These are phyloP conservation scores for Starmerella lactis-condensi DNA, from an alignment of 805 yeast species.

Conservation along the genomic window DNA sequence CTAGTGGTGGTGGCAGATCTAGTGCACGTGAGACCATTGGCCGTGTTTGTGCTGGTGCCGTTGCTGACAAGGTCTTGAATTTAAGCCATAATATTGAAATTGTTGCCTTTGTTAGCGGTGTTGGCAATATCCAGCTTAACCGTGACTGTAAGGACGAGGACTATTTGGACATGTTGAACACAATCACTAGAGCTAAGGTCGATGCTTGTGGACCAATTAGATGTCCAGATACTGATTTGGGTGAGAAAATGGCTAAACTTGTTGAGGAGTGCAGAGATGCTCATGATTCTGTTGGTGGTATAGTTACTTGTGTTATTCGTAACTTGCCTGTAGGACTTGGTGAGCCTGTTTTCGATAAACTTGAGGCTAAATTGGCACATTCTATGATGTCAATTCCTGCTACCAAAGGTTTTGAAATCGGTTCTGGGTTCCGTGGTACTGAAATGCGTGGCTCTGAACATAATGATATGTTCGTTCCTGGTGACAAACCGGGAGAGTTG, in stretches of 20 bases:
- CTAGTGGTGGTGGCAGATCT: slow-evolving; percentile 95
- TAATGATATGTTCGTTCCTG: slow-evolving; percentile 59
- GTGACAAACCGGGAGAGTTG: slow-evolving; percentile 38
- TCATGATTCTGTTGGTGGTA: slow-evolving; percentile 91
- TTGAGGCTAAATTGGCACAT: slow-evolving; percentile 89
- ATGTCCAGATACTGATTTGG: slow-evolving; percentile 64
- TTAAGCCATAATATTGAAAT: slow-evolving; percentile 73
- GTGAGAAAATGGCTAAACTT: slow-evolving; percentile 64
- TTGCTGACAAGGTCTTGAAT: slow-evolving; percentile 77
- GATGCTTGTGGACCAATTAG: slow-evolving; percentile 80
- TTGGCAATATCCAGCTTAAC: slow-evolving; percentile 63
- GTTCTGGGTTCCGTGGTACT: slow-evolving; percentile 88
- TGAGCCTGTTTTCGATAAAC: slow-evolving; percentile 92
- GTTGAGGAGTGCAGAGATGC: slow-evolving; percentile 74
- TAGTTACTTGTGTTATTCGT: slow-evolving; percentile 90
- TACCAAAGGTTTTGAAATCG: slow-evolving; percentile 93
- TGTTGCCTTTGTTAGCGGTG: slow-evolving; percentile 90
- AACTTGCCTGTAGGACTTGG: slow-evolving; percentile 92
- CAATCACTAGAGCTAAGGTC: slow-evolving; percentile 72
- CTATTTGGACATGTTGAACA: slow-evolving; percentile 49
- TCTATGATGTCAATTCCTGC: slow-evolving; percentile 98
- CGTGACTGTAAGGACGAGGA: slow-evolving; percentile 47
- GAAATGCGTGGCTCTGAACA: slow-evolving; percentile 81
- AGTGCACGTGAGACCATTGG: slow-evolving; percentile 97
- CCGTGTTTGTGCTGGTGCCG: slow-evolving; percentile 96